Evolutionary conservation across 2,329 filamentous ascomycete species (phyloP).

Genomic region (Lecanicillium sp.): DNA sequence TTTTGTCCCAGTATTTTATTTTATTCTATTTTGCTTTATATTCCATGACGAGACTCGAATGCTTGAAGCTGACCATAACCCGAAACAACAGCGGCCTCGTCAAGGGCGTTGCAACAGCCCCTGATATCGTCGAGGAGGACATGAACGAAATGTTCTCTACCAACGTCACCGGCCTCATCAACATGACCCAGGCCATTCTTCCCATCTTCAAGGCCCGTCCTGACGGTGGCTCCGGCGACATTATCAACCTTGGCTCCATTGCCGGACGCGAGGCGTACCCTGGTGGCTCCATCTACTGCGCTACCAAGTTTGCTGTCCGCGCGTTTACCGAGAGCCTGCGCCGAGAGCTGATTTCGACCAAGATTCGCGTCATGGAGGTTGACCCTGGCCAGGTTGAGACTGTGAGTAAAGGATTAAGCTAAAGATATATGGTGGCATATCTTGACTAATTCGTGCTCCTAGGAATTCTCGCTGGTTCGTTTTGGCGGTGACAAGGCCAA

Average conservation of each 20-base stretch:
- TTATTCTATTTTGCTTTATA: too few species aligned
- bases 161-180: conserved; percentile 90
- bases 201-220: conserved; percentile 70
- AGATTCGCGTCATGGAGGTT: conserved; percentile 78
- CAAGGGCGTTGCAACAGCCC: conserved; percentile 78
- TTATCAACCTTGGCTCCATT: conserved; percentile 90
- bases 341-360: conserved; percentile 72
- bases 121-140: conserved; percentile 73
- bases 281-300: conserved; percentile 86
- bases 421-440: background rate
- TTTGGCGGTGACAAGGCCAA: conserved; percentile 85
- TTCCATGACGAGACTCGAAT: too few species aligned
- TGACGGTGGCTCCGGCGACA: conserved; percentile 75
- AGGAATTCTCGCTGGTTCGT: conserved; percentile 82
- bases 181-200: conserved; percentile 89
- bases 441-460: background rate
- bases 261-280: conserved; percentile 82
- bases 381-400: conserved; percentile 93
- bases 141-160: conserved; percentile 83
- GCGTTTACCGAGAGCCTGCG: conserved; percentile 77
- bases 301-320: conserved; percentile 81
- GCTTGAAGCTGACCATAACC: conserved; percentile 7
- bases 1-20: background rate
- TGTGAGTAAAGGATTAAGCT: conserved; percentile 28
- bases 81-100: conserved; percentile 62